These are phyloP conservation scores for Eucalyptus cloeziana DNA, from an alignment of 345 rosid species.

Conservation along the genomic window DNA sequence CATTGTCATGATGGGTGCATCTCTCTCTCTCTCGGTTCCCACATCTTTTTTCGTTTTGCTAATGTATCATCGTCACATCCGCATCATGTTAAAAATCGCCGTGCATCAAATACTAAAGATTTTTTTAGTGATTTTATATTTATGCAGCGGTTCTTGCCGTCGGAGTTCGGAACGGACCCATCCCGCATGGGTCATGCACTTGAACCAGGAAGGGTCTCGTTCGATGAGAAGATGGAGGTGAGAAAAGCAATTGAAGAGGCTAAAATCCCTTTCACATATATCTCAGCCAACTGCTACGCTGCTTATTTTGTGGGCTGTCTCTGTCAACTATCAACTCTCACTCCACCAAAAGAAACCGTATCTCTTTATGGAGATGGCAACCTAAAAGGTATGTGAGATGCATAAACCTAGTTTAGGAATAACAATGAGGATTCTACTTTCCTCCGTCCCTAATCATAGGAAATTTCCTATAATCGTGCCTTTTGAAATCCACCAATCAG, in stretches of 20 bases:
- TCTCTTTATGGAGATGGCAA: constrained; percentile 61
- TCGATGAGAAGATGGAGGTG: constrained; percentile 72
- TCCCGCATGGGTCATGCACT: constrained; percentile 57
- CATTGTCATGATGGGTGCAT: background rate
- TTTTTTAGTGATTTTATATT: background rate
- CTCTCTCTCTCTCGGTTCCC: background rate
- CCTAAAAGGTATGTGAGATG: constrained; percentile 34
- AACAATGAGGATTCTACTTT: background rate
- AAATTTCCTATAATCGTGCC: background rate
- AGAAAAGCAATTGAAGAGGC: constrained; percentile 72
- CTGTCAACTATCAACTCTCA: constrained; percentile 41
- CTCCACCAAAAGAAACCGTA: constrained; percentile 46
- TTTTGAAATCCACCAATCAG: background rate
- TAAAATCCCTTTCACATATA: constrained; percentile 60
- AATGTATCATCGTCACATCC: background rate
- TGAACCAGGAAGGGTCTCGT: constrained; percentile 65
- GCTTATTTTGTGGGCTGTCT: constrained; percentile 69
- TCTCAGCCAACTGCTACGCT: constrained; percentile 66
- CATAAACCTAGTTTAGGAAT: background rate
- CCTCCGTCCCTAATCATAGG: background rate
- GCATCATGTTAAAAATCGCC: background rate
- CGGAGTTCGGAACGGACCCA: constrained; percentile 89
- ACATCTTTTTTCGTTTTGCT: background rate
- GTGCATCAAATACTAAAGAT: background rate
- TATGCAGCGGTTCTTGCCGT: constrained; percentile 68